Evolutionary conservation across 2,329 filamentous ascomycete species (phyloP), one percentile per base, ranked within the genome.

Genomic region (Ophiostoma sp.): DNA sequence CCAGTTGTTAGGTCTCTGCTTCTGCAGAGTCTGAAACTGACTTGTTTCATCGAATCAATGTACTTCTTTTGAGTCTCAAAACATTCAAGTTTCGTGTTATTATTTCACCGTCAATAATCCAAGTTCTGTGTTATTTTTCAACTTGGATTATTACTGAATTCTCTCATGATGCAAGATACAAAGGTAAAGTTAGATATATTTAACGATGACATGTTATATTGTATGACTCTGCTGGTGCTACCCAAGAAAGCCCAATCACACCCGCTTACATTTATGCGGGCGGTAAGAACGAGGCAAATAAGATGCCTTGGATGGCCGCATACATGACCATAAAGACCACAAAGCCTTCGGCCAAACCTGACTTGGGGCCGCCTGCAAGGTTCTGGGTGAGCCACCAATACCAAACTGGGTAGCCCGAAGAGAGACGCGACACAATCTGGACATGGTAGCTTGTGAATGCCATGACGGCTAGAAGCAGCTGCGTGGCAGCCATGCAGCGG

Each of bases 241-340:
- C 2, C 18, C 18, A 1, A 5, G 4, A 38, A 18, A 64, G 40
- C 40, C 62, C 44, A 64, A 44, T 27, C 62, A 44, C 60, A 65
- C 64, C 49, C 49, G 18, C 49, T 55, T 11, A 27, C 49, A n/a
- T 55, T 49, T 70, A 96, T 36, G 95, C 95, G 58, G 95, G 95
- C 5, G 95, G 95, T 65, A 99, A 82, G 76, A 99, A 99, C 3
- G 88, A 93, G 4, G 93, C 89, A 81, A 92, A 99, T 58, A 99
- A 80, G 7, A 86, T 89, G 0, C 85, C 92, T 76, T 99, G 95
- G 60, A 97, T 84, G 45, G 90, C 77, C 2, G 87, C 91, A 80
- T 99, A 99, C 78, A 93, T 84, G 67, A 93, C 81, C 82, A 94
- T 91, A 73, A 87, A 91, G 66, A 85, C 80, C 62, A 91, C 82